Percentiles rank a stretch among this genome's conserved stretches.
phyloP scores from a whole-genome alignment of 257 asterid genomes.

The Salvia miltiorrhiza region DNA sequence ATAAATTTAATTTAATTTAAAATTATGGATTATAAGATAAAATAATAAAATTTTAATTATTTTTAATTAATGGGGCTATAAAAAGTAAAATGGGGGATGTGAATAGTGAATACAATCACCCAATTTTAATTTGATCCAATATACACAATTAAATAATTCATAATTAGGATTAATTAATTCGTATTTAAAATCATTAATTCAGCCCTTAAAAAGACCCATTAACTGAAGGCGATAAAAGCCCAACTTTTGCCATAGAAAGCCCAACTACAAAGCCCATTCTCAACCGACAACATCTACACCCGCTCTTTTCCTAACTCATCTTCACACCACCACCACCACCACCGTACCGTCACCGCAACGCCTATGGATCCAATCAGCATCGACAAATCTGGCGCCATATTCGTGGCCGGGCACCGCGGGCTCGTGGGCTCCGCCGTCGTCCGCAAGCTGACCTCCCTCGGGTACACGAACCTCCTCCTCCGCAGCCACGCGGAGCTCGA shows the following conservation, averaged over 20 bases:
- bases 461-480: conserved; percentile 74
- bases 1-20: too few relatives aligned
- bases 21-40: too few relatives aligned
- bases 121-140: too few relatives aligned
- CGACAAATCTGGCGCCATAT: conserved; percentile 60
- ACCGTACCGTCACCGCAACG: too few relatives aligned
- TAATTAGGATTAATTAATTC: too few relatives aligned
- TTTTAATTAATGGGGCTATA: too few relatives aligned
- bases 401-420: conserved; percentile 96
- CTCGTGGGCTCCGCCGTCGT: conserved; percentile 86
- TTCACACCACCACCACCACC: conserved; percentile 14
- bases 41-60: too few relatives aligned
- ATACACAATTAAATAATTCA: too few relatives aligned
- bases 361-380: conserved; percentile 35
- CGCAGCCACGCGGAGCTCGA: conserved; percentile 85
- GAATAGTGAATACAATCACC: too few relatives aligned
- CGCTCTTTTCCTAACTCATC: not conserved
- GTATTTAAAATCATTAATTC: too few relatives aligned
- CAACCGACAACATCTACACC: not conserved
- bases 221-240: not conserved
- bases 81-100: too few relatives aligned
- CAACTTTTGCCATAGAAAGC: not conserved
- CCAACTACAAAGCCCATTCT: conserved; percentile 1
- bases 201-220: not conserved
- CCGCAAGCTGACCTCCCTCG: conserved; percentile 50